Base-by-base conservation (phyloP, 805 yeast genomes). In the Lachancea fermentati region DNA sequence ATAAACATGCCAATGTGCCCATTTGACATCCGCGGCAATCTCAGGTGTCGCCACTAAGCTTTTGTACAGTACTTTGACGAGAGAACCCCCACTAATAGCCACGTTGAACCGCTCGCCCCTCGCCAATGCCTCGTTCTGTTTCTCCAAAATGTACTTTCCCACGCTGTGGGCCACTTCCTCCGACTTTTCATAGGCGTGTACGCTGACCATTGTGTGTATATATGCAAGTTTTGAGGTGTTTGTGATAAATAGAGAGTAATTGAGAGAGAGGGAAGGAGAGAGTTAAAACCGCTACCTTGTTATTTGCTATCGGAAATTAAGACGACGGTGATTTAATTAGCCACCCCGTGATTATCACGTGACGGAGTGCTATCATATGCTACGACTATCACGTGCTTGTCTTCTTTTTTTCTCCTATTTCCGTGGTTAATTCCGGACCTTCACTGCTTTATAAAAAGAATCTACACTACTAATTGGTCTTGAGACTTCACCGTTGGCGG, bases 1-100 rank as follows among this genome's bases (percentile, higher is more conserved):
- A 66, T 72, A 89, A 9, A 89, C 79, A 44, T 77, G 77, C 94
- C 95, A 85, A 50, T 78, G 71, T 28, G 66, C 61, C 91, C 94
- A 85, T 52, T 76, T 64, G 22, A 81, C 72, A 42, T 69, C 52
- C 2, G 60, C 41, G 1, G 69, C 64, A 31, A 73, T 57, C 11
- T 64, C 66, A 17, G 61, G 41, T 58, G 85, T 74, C 46, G 75
- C 77, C 41, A 87, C 73, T 47, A 88, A 70, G 3, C 87, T 91
- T 34, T 71, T 68, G 44, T 75, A 72, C 30, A 70, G 48, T 2
- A 80, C 86, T 51, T 82, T 80, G 19, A 89, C 86, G 52, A 88
- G 71, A 7, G 96, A 85, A 1, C 97, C 97, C 31, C 97, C 97
- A 43, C 93, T 81, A 35, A 89, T 73, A 9, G 96, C 96, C 45